Conservation (phyloP, 148 eudicot species). For the Diospyros kaki region DNA sequence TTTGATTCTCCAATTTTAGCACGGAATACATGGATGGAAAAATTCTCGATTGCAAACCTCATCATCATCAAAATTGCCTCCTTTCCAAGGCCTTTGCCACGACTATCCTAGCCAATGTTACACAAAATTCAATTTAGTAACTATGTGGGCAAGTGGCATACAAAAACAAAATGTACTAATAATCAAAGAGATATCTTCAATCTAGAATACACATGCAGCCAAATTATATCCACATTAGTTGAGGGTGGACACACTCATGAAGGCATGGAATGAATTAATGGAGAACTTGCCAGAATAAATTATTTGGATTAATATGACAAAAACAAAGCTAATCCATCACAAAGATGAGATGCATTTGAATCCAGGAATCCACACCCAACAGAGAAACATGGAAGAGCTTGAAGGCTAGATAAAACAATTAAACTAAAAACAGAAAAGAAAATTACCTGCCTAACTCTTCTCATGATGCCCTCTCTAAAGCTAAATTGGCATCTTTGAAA, state of each 20-base stretch:
- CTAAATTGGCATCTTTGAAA: too few relatives aligned
- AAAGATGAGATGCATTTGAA: neutral
- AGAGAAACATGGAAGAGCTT: too few relatives aligned
- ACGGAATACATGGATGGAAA: constrained; percentile 57
- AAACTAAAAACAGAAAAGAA: too few relatives aligned
- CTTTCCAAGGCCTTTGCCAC: constrained; percentile 94
- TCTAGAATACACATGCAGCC: neutral
- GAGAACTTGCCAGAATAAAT: neutral
- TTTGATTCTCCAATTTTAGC: constrained; percentile 89
- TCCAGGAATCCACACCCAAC: neutral
- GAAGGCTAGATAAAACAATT: too few relatives aligned
- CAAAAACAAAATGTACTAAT: constrained; percentile 4
- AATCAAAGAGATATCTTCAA: neutral
- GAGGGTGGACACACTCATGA: constrained; percentile 1
- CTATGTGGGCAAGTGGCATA: neutral
- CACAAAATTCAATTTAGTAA: constrained; percentile 6
- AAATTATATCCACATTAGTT: neutral
- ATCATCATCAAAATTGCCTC: constrained; percentile 92
- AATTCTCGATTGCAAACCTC: constrained; percentile 58
- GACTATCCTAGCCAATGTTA: constrained; percentile 60
- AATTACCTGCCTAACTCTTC: too few relatives aligned
- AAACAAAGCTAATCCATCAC: neutral
- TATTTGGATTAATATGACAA: neutral
- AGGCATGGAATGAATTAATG: neutral
- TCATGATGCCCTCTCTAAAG: too few relatives aligned